A percentile compares a stretch with the other conserved stretches of the same genome.
Evolutionary conservation across 2,329 filamentous ascomycete species (phyloP).

Genomic region (Exophiala mesophila): DNA sequence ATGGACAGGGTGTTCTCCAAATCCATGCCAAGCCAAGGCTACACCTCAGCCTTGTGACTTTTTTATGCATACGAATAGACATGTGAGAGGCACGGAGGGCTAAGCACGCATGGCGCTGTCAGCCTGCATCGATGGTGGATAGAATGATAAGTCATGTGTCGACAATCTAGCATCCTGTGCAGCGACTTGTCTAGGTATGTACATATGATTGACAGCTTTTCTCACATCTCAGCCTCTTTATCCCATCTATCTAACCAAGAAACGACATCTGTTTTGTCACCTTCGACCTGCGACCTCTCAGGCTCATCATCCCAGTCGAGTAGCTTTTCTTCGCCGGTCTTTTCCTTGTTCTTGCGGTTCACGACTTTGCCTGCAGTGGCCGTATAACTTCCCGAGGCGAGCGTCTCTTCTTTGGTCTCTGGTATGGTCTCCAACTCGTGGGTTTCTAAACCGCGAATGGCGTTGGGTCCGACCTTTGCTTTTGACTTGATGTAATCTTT

Average conservation of each 20-base stretch:
- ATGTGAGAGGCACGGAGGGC: no score
- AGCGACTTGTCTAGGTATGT: no score
- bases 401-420: slow-evolving; percentile 8
- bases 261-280: slow-evolving; percentile 22
- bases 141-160: no score
- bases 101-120: no score
- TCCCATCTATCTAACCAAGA: slow-evolving; percentile 27
- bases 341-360: slow-evolving; percentile 26
- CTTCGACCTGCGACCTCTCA: slow-evolving; percentile 11
- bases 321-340: slow-evolving; percentile 22
- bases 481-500: slow-evolving; percentile 18
- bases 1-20: slow-evolving; percentile 7
- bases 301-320: slow-evolving; percentile 28
- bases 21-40: slow-evolving; percentile 5
- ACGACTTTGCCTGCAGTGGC: slow-evolving; percentile 14
- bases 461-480: slow-evolving; percentile 23
- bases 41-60: slow-evolving; percentile 1
- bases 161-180: no score
- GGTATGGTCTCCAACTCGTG: slow-evolving; percentile 10
- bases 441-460: slow-evolving; percentile 20
- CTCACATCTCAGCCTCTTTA: slow-evolving; percentile 7
- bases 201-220: no score
- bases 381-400: slow-evolving; percentile 11
- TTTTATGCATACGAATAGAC: no score
- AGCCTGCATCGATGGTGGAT: no score